Conservation (phyloP, 2,329 filamentous ascomycete species). For the Fusarium veterinarium region DNA sequence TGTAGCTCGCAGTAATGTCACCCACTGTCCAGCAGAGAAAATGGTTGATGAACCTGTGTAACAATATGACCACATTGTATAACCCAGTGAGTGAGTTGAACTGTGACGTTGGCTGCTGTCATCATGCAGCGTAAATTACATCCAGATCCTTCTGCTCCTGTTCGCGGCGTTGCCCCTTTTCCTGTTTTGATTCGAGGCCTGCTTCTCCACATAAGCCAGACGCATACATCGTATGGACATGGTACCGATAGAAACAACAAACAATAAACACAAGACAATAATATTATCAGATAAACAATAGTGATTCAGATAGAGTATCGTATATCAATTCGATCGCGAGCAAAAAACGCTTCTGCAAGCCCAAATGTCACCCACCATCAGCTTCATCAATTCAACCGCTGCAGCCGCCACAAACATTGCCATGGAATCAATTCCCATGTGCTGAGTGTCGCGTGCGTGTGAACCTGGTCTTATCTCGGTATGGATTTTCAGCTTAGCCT, state of each 20-base stretch:
- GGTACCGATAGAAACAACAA: neutral
- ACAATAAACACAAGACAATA: neutral
- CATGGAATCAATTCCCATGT: slow-evolving; percentile 1
- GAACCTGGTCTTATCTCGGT: slow-evolving; percentile 17
- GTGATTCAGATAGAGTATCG: neutral
- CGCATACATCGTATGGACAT: slow-evolving; percentile 10
- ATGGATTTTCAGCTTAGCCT: slow-evolving; percentile 9
- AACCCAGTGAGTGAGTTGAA: neutral
- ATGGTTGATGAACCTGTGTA: slow-evolving; percentile 1
- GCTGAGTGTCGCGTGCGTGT: slow-evolving; percentile 30
- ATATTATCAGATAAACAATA: neutral
- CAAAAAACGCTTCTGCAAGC: slow-evolving; percentile 4
- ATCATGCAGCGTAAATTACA: slow-evolving; percentile 16
- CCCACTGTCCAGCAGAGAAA: neutral
- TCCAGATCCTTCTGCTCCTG: slow-evolving; percentile 3
- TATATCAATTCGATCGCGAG: neutral
- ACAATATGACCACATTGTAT: neutral
- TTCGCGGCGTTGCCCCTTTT: slow-evolving; percentile 21
- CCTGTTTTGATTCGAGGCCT: slow-evolving; percentile 11
- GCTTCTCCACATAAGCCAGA: slow-evolving; percentile 13
- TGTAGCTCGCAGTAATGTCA: neutral
- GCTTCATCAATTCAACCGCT: slow-evolving; percentile 18
- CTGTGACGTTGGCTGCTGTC: neutral
- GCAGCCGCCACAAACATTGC: slow-evolving; percentile 17
- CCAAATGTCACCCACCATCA: slow-evolving; percentile 1